Evolutionary conservation across 1,139 yeast species (phyloP), one percentile per base, ranked within the genome.

Genomic region (Candida glucosophila): DNA sequence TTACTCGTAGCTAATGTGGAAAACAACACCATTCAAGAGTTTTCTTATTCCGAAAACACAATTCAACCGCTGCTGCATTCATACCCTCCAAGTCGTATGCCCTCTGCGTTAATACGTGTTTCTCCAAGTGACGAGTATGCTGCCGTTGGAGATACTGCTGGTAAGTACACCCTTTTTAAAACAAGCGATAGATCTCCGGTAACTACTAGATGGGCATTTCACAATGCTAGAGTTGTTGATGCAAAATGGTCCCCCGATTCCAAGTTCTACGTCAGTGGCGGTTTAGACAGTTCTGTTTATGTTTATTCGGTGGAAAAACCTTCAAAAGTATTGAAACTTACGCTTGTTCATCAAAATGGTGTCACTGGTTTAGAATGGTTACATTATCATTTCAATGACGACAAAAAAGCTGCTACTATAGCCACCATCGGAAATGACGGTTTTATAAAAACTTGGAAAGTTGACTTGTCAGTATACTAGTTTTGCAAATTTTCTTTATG

Each of bases 121-220:
- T 83, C 95, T 0, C 92, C 90, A 5, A 63, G 77, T 38, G 80
- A 75, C 8, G 55, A 64, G 32, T 68, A 60, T 34, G 61, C 79
- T 14, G 97, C 97, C 0, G 83, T 79, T 14, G 96, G 96, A 26
- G 97, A 88, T 44, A 63, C 70, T 4, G 61, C 80, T 24, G 98
- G 98, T 20, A 90, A 90, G 49, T 82, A 85, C 38, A 57, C 77
- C 9, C 61, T 85, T 16, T 85, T 75, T 52, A 68, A 74, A 33
- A 49, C 72, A 11, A 51, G 55, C 2, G 75, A 74, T 24, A 71
- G 65, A 21, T 44, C 67, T 5, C 61, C 82, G 5, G 72, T 80
- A 23, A 86, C 97, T 2, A 74, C 92, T 1, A 73, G 97, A 47
- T 90, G 99, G 99, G 79, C 94, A 1, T 88, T 82, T 74, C 96